These are phyloP conservation scores for Penicillium coffeae DNA, from an alignment of 495 filamentous ascomycete genomes.

Conservation along the genomic window DNA sequence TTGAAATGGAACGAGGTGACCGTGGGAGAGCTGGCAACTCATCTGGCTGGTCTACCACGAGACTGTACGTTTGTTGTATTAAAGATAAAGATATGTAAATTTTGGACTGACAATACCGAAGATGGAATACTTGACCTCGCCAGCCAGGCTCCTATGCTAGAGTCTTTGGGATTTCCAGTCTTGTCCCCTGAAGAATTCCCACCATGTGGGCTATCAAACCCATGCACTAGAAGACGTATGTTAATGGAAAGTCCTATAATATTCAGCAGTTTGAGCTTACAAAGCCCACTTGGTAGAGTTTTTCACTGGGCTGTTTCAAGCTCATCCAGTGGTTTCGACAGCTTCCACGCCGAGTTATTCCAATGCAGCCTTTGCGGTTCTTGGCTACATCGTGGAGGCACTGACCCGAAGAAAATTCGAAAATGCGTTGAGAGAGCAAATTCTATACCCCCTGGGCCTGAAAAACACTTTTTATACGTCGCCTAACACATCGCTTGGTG, in stretches of 20 bases:
- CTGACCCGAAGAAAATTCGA: constrained; percentile 8
- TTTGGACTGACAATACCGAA: constrained; percentile 7
- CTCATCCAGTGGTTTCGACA: constrained; percentile 44
- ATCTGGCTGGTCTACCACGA: constrained; percentile 47
- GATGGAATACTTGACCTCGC: constrained; percentile 31
- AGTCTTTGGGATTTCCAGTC: constrained; percentile 33
- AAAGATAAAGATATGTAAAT: too few relatives aligned
- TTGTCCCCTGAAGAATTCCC: constrained; percentile 16
- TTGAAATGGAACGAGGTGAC: constrained; percentile 54
- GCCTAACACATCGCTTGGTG: constrained; percentile 22
- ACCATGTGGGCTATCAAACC: constrained; percentile 14
- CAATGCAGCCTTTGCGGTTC: constrained; percentile 54
- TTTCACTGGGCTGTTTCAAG: constrained; percentile 44
- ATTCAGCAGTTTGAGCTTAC: too few relatives aligned
- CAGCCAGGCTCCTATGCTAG: constrained; percentile 22
- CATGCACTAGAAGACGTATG: constrained; percentile 17
- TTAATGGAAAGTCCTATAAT: too few relatives aligned
- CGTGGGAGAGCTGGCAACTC: constrained; percentile 49
- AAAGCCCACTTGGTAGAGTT: too few relatives aligned
- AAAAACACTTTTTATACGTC: constrained; percentile 27
- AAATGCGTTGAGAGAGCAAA: constrained; percentile 11
- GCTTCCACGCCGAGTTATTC: constrained; percentile 54
- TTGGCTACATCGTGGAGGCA: constrained; percentile 52
- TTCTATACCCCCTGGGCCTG: constrained; percentile 41
- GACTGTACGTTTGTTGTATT: constrained; percentile 36